These are phyloP conservation scores for Haematococcus lacustris DNA, from an alignment of 139 green algal genomes.

Conservation along the genomic window DNA sequence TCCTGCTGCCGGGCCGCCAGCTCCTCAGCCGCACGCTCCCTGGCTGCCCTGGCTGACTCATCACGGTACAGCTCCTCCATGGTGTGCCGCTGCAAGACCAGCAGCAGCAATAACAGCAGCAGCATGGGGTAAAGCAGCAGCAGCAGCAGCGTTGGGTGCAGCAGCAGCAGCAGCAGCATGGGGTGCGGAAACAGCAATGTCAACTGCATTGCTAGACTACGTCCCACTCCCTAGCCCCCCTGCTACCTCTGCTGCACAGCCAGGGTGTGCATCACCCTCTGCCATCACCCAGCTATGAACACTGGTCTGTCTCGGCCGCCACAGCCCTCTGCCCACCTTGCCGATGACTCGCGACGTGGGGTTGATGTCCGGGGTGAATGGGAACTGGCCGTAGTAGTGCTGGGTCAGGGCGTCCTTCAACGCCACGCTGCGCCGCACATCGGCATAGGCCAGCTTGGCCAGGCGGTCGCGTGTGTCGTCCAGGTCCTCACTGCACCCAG, in stretches of 20 bases:
- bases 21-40: constrained; percentile 7
- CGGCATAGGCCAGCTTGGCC: constrained; percentile 35
- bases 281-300: too few relatives aligned
- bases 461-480: constrained; percentile 17
- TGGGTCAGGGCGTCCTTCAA: constrained; percentile 26
- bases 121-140: too few relatives aligned
- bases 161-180: too few relatives aligned
- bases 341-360: constrained; percentile 20
- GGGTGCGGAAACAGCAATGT: too few relatives aligned
- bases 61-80: constrained; percentile 17
- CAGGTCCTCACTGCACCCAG: constrained; percentile 5
- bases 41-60: constrained; percentile 1
- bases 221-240: too few relatives aligned
- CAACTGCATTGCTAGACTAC: too few relatives aligned
- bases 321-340: constrained; percentile 20
- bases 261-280: too few relatives aligned
- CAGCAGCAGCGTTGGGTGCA: too few relatives aligned
- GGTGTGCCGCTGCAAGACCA: constrained; percentile 12
- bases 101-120: too few relatives aligned
- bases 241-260: too few relatives aligned
- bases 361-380: constrained; percentile 29
- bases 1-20: constrained; percentile 3
- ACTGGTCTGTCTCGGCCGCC: too few relatives aligned
- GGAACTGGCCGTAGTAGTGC: constrained; percentile 38
- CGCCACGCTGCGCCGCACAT: constrained; percentile 25